These are phyloP conservation scores for Aspergillus pseudotamarii DNA, from an alignment of 2,329 filamentous ascomycete genomes.

Conservation along the genomic window DNA sequence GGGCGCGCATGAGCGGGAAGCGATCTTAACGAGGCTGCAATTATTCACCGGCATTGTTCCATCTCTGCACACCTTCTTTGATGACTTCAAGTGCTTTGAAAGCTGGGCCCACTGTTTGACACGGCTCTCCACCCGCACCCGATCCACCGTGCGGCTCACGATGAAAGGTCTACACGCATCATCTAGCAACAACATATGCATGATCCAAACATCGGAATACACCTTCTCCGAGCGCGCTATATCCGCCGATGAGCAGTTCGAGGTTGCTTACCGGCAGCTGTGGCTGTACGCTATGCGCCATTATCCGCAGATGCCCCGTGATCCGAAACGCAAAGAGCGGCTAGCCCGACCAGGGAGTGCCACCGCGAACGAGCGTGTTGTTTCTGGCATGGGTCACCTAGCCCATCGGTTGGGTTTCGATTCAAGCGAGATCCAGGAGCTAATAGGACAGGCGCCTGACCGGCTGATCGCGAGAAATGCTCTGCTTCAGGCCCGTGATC, in stretches of 20 bases:
- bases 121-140: slow-evolving; percentile 18
- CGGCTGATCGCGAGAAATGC: slow-evolving; percentile 19
- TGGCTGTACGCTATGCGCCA: slow-evolving; percentile 35
- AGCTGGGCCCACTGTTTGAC: slow-evolving; percentile 30
- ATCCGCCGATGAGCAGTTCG: slow-evolving; percentile 13
- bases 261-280: slow-evolving; percentile 29
- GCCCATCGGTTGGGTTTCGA: slow-evolving; percentile 22
- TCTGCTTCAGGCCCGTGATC: slow-evolving; percentile 26
- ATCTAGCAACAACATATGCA: slow-evolving; percentile 11
- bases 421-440: slow-evolving; percentile 17
- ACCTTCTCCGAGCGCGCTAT: slow-evolving; percentile 21
- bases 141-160: slow-evolving; percentile 7
- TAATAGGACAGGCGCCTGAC: slow-evolving; percentile 24
- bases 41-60: slow-evolving; percentile 18
- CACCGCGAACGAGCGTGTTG: slow-evolving; percentile 20
- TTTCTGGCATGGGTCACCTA: slow-evolving; percentile 28
- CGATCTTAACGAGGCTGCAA: slow-evolving; percentile 33
- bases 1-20: slow-evolving; percentile 26
- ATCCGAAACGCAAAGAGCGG: slow-evolving; percentile 17
- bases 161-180: slow-evolving; percentile 16
- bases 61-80: slow-evolving; percentile 26
- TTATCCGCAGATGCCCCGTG: slow-evolving; percentile 26
- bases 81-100: slow-evolving; percentile 25
- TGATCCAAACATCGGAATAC: slow-evolving; percentile 27
- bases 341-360: slow-evolving; percentile 16